phyloP scores from a whole-genome alignment of 768 basidiomycete species.

The Baorangia bicolor region DNA sequence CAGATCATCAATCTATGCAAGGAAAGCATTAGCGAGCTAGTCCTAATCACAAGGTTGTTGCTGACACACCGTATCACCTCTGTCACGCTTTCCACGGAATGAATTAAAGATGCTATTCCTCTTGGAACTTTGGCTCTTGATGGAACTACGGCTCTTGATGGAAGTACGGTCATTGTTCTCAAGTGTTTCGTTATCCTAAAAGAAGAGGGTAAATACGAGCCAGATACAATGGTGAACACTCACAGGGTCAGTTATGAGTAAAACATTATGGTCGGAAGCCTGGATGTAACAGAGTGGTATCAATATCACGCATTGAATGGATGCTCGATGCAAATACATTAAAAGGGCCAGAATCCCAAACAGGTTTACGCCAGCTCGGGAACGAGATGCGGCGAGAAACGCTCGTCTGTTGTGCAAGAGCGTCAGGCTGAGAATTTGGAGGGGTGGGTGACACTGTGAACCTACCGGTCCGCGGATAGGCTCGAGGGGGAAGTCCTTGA shows the following conservation, averaged over 20 bases:
- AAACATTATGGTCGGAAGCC: not conserved
- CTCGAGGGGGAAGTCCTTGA: conserved; percentile 7
- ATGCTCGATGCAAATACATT: not conserved
- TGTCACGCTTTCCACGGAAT: not conserved
- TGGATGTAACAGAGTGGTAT: not conserved
- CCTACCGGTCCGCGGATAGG: conserved; percentile 17
- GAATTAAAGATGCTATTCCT: not conserved
- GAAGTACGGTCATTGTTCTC: not conserved
- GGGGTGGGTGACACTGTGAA: not conserved
- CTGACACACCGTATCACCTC: not conserved
- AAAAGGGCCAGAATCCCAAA: not conserved
- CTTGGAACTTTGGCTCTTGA: not conserved
- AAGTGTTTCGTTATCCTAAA: not conserved
- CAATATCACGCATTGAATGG: not conserved
- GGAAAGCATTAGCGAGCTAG: not conserved
- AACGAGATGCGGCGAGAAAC: not conserved
- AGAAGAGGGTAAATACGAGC: not conserved
- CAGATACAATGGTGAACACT: not conserved
- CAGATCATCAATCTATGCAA: not conserved
- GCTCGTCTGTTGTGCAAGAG: not conserved
- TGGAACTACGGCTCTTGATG: not conserved
- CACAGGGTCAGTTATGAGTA: not conserved
- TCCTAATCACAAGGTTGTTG: not conserved
- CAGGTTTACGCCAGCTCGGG: not conserved
- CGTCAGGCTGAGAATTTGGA: not conserved